These are phyloP conservation scores for Carallia pectinifolia DNA, from an alignment of 345 rosid genomes.

Conservation along the genomic window DNA sequence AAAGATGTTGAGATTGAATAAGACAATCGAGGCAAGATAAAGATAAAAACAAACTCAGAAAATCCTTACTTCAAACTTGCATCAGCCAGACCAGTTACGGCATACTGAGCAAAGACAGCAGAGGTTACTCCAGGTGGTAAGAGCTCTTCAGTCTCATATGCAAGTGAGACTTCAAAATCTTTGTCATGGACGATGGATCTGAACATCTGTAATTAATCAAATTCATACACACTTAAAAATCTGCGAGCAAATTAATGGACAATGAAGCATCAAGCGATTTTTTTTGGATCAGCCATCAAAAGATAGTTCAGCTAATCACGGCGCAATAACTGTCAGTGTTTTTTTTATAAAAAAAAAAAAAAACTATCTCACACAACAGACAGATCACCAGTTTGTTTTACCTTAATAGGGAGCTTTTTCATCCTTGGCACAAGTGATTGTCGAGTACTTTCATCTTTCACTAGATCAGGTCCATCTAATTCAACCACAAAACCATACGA, in stretches of 20 bases:
- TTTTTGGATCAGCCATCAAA: background rate
- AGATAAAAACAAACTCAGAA: background rate
- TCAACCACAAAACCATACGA: constrained; percentile 72
- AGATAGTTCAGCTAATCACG: no score
- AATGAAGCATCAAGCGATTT: background rate
- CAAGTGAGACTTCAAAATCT: constrained; percentile 88
- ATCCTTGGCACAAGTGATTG: constrained; percentile 81
- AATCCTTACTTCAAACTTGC: constrained; percentile 76
- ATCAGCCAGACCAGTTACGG: constrained; percentile 78
- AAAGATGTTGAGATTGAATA: background rate
- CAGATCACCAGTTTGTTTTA: constrained; percentile 17
- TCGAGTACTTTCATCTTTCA: constrained; percentile 65
- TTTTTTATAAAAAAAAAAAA: no score
- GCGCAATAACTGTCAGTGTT: no score
- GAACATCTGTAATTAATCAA: constrained; percentile 65
- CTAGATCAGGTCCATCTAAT: constrained; percentile 70
- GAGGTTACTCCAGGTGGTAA: constrained; percentile 73
- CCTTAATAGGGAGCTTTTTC: constrained; percentile 98
- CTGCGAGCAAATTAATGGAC: constrained; percentile 10
- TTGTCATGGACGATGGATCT: constrained; percentile 71
- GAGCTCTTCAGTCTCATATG: constrained; percentile 70
- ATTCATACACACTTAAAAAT: constrained; percentile 21
- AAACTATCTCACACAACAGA: no score
- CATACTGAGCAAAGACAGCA: constrained; percentile 74
- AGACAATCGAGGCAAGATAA: constrained; percentile 12